Conservation (phyloP, 495 filamentous ascomycete species). For the Trichoderma asperelloides region DNA sequence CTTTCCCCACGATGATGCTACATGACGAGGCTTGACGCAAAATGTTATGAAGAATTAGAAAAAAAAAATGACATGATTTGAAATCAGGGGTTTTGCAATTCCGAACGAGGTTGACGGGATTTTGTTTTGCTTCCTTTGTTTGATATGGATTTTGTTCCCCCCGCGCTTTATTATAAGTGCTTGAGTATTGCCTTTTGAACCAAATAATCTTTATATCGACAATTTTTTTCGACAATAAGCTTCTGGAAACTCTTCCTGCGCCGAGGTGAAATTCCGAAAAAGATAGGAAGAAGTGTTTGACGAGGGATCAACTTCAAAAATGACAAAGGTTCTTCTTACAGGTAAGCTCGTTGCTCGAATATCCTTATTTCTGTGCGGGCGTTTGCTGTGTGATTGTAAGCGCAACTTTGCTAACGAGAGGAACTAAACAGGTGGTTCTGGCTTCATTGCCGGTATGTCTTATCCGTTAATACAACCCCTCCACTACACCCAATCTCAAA, state of each 20-base stretch:
- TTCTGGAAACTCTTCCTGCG: too few relatives aligned
- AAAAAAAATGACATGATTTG: not conserved
- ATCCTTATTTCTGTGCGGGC: not conserved
- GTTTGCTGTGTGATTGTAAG: not conserved
- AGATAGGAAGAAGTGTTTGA: too few relatives aligned
- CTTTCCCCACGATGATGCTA: not conserved
- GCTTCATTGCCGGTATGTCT: slow-evolving; percentile 42
- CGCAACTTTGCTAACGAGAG: not conserved
- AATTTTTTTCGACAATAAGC: not conserved
- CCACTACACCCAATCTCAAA: too few relatives aligned
- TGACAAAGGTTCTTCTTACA: slow-evolving; percentile 53
- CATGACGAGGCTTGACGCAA: not conserved
- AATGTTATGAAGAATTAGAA: not conserved
- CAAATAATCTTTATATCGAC: not conserved
- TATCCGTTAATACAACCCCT: not conserved
- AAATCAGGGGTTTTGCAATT: not conserved
- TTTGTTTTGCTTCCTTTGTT: not conserved
- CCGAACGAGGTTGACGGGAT: not conserved
- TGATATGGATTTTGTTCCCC: not conserved
- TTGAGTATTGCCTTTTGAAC: not conserved
- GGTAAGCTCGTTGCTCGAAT: slow-evolving; percentile 27
- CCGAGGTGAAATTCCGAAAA: not conserved
- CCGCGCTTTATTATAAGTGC: too few relatives aligned
- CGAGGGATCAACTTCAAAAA: too few relatives aligned
- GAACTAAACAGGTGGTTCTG: slow-evolving; percentile 32